These are phyloP conservation scores for Teunomyces barrocoloradensis DNA, from an alignment of 805 yeast species.

Conservation along the genomic window DNA sequence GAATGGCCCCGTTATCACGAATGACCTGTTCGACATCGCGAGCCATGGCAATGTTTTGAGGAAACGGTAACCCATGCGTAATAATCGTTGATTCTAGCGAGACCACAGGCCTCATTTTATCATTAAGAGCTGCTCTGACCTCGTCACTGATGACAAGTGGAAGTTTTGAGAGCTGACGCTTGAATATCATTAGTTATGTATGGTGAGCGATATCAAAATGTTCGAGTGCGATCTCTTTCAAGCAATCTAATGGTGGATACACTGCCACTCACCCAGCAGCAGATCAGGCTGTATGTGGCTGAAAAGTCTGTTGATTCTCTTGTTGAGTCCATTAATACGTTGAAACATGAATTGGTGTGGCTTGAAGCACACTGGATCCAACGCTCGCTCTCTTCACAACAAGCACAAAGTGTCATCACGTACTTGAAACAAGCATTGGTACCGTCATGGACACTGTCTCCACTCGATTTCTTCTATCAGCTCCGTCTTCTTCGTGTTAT, in stretches of 20 bases:
- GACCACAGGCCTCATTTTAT: conserved; percentile 60
- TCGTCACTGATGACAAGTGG: conserved; percentile 44
- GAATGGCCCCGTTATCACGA: conserved; percentile 63
- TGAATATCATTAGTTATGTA: background rate
- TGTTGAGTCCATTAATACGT: background rate
- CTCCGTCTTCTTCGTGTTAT: background rate
- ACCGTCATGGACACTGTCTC: background rate
- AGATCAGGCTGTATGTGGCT: background rate
- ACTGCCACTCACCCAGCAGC: background rate
- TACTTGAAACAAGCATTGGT: background rate
- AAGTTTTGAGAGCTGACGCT: conserved; percentile 2
- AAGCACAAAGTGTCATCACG: background rate
- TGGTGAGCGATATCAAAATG: background rate
- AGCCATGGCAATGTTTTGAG: conserved; percentile 75
- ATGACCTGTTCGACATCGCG: conserved; percentile 58
- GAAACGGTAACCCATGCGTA: conserved; percentile 86
- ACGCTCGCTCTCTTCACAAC: background rate
- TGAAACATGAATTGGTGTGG: background rate
- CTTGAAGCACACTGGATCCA: conserved; percentile 1
- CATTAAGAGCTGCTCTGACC: conserved; percentile 57
- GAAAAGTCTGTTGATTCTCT: background rate
- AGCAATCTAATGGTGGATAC: background rate
- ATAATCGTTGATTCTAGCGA: conserved; percentile 85
- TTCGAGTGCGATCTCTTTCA: background rate
- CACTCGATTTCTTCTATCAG: background rate